Conservation (phyloP, 1,284 basidiomycete genomes). For the Leccinum proliferum region DNA sequence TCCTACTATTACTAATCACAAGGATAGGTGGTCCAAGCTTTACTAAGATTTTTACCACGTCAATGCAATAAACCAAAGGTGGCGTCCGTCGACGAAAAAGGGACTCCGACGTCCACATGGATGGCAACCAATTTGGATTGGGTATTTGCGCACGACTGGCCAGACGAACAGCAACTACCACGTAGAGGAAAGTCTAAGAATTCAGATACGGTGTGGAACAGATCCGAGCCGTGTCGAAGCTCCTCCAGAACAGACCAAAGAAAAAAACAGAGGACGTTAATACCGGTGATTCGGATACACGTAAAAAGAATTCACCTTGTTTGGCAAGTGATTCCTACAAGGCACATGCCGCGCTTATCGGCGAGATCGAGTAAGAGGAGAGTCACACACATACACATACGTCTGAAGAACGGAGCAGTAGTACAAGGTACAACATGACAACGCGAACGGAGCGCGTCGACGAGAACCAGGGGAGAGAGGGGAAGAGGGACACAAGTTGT, state of each 20-base stretch:
- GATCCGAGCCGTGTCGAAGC: conserved; percentile 7
- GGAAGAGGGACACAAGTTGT: no score
- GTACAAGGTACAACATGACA: background rate
- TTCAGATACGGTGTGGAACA: conserved; percentile 6
- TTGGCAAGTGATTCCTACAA: background rate
- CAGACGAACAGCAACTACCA: background rate
- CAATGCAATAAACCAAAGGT: background rate
- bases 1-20: no score
- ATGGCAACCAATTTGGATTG: background rate
- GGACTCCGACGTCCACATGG: background rate
- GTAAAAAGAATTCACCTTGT: conserved; percentile 5
- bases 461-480: background rate
- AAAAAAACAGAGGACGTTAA: background rate
- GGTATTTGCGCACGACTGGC: background rate
- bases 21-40: no score
- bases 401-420: background rate
- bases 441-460: background rate
- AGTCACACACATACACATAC: background rate
- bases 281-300: conserved; percentile 8
- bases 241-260: background rate
- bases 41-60: background rate
- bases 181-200: background rate
- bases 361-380: background rate
- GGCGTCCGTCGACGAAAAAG: background rate
- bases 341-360: conserved; percentile 1